Evolutionary conservation across 805 yeast species (phyloP), one percentile per base, ranked within the genome.

Genomic region (Saturnispora dispora): DNA sequence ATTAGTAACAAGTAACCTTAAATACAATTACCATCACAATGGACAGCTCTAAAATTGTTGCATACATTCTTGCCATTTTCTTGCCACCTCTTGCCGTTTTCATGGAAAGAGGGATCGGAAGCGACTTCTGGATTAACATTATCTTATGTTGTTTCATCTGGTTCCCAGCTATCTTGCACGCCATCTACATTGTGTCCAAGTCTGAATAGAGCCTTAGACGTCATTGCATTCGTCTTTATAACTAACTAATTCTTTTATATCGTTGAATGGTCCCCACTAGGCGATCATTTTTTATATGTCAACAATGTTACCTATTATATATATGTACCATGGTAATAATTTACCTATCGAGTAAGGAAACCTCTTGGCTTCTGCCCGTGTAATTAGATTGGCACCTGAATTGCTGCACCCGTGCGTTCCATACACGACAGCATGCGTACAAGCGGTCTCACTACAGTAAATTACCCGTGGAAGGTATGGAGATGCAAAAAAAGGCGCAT

Each of bases 161-260:
- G 81, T 82, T 85, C 82, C 93, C 93, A 62, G 90, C 83, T 71
- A 83, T 84, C 69, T 68, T 85, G 58, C 88, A 84, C 64, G 91
- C 91, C 50, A 66, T 83, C 58, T 85, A 80, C 69, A 70, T 83
- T 62, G 87, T 79, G 15, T 50, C 55, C 50, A 53, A 56, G 43
- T 32, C 52, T 22, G 45, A 39, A 22, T 32, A n/a, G n/a, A 15
- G 11, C 4, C 20, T 5, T 23, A 13, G 18, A 13, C 22, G 17
- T 22, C 23, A 22, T 25, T 25, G n/a, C 44, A 13, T 40, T 17
- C 3, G 25, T 40, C 44, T 3, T 6, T 22, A 23, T 13, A 17
- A 15, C 17, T 40, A 23, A 11, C 25, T 40, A 13, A 40, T 40
- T 40, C 30, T 23, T 13, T 40, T 40, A 30, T 23, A 8, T 28